Percentiles rank a stretch among this genome's conserved stretches.
Evolutionary conservation across 2,329 filamentous ascomycete species (phyloP).

Genomic region (Arthrobotrys iridis): DNA sequence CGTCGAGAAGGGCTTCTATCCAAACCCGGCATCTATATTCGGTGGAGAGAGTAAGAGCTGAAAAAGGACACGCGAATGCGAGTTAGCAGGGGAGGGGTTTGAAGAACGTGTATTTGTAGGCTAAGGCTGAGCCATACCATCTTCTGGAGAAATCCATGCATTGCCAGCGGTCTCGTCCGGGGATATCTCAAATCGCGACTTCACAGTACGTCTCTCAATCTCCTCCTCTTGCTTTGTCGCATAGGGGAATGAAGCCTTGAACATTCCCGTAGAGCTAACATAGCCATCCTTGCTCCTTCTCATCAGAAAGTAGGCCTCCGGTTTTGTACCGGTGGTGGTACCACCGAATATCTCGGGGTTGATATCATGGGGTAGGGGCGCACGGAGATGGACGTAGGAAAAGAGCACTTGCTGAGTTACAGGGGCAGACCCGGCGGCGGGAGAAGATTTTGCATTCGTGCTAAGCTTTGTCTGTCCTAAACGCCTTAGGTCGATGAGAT

Average conservation of each 20-base stretch:
- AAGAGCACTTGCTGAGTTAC: slow-evolving; percentile 78
- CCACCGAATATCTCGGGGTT: slow-evolving; percentile 91
- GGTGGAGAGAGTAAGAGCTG: slow-evolving; percentile 81
- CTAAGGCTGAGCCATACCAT: slow-evolving; percentile 65
- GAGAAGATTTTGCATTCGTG: slow-evolving; percentile 63
- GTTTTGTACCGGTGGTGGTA: slow-evolving; percentile 64
- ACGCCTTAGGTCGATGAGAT: slow-evolving; percentile 83
- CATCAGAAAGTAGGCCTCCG: slow-evolving; percentile 97
- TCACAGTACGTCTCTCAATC: slow-evolving; percentile 82
- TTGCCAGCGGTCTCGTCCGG: slow-evolving; percentile 86
- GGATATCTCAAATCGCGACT: slow-evolving; percentile 78
- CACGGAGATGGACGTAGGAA: slow-evolving; percentile 94
- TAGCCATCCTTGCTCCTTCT: slow-evolving; percentile 85
- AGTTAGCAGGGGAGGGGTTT: slow-evolving; percentile 35
- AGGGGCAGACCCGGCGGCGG: slow-evolving; percentile 68
- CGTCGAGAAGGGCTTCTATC: slow-evolving; percentile 91
- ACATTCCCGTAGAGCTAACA: slow-evolving; percentile 89
- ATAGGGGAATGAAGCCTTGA: slow-evolving; percentile 87
- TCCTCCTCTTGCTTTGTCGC: slow-evolving; percentile 78
- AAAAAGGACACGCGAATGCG: slow-evolving; percentile 46
- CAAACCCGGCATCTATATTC: slow-evolving; percentile 81
- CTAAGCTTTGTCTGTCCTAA: slow-evolving; percentile 91
- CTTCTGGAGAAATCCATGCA: slow-evolving; percentile 88
- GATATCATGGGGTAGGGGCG: slow-evolving; percentile 73
- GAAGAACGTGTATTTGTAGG: neutral